Percentiles rank a stretch among this genome's conserved stretches.
phyloP scores from a whole-genome alignment of 805 yeast species.

The Candida coleopterorum region DNA sequence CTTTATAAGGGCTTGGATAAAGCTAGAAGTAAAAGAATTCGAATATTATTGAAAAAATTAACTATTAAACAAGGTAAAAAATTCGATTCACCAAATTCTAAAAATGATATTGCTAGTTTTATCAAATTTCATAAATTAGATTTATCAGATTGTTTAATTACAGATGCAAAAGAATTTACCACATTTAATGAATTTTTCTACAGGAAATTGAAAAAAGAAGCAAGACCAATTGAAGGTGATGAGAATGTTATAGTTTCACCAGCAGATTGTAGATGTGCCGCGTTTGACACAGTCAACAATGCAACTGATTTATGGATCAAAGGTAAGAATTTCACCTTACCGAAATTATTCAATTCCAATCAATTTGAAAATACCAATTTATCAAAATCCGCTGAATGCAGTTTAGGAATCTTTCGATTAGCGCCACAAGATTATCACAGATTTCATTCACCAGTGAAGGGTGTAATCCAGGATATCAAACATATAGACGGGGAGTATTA shows the following conservation, averaged over 20 bases:
- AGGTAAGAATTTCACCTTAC: slow-evolving; percentile 68
- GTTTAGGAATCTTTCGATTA: slow-evolving; percentile 75
- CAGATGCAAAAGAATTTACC: slow-evolving; percentile 45
- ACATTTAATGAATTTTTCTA: slow-evolving; percentile 90
- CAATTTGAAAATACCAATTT: slow-evolving; percentile 36
- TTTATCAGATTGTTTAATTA: slow-evolving; percentile 57
- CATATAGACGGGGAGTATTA: slow-evolving; percentile 86
- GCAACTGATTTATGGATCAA: slow-evolving; percentile 88
- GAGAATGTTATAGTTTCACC: slow-evolving; percentile 60
- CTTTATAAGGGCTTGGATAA: slow-evolving; percentile 70
- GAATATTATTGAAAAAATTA: slow-evolving; percentile 56
- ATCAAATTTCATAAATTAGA: slow-evolving; percentile 80
- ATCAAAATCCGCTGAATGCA: slow-evolving; percentile 39
- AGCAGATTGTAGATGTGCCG: slow-evolving; percentile 84
- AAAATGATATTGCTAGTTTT: slow-evolving; percentile 65
- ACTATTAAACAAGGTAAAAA: slow-evolving; percentile 80
- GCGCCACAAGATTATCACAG: slow-evolving; percentile 98
- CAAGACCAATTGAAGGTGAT: slow-evolving; percentile 65
- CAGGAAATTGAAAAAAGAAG: slow-evolving; percentile 64
- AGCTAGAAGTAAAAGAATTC: slow-evolving; percentile 55
- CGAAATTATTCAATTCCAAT: slow-evolving; percentile 51
- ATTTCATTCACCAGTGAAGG: slow-evolving; percentile 84
- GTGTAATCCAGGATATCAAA: slow-evolving; percentile 59
- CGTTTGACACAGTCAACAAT: slow-evolving; percentile 50
- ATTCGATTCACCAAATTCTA: slow-evolving; percentile 70